Evolutionary conservation across 2,329 filamentous ascomycete species (phyloP), one percentile per base, ranked within the genome.

Genomic region (Fusarium sp.): DNA sequence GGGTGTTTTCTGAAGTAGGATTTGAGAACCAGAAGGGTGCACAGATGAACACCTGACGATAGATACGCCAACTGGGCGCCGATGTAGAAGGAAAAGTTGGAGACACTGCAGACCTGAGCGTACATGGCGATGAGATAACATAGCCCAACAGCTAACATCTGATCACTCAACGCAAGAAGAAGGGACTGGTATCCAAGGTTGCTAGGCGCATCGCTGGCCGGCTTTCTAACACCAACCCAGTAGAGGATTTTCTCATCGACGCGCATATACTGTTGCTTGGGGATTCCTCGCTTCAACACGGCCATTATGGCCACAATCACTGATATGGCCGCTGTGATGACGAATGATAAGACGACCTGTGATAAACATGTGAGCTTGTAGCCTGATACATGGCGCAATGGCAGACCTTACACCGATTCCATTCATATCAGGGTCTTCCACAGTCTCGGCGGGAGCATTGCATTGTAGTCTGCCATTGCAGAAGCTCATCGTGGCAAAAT

Each of bases 51-150:
- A 27, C 47, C 34, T 6, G 62, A 63, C 8, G 66, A 49, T 29
- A 70, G 12, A 32, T 54, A 55, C 2, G 40, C 58, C n/a, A 70
- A 24, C 24, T 49, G 55, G 6, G 49, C 11, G 14, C 55, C 61
- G 42, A 62, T 54, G 9, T 30, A 45, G 22, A 70, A 71, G 25
- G 67, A 63, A 18, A 49, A 55, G 3, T 55, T 18, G 4, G 49
- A 70, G 29, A 68, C 38, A 9, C 46, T 24, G 12, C 49, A 70
- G 20, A 68, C 30, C 32, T 63, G 67, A 10, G 25, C 34, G 54
- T 70, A 71, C 49, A 68, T 71, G 32, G 67, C 58, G 49, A 68
- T 50, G 32, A 51, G 63, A 46, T 71, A 71, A 12, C 44, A 67
- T 10, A 70, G 43, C 24, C 62, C 52, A 32, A 57, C 29, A 9